Conservation (phyloP, 2,329 filamentous ascomycete species). For the Clarireedia monteithiana region DNA sequence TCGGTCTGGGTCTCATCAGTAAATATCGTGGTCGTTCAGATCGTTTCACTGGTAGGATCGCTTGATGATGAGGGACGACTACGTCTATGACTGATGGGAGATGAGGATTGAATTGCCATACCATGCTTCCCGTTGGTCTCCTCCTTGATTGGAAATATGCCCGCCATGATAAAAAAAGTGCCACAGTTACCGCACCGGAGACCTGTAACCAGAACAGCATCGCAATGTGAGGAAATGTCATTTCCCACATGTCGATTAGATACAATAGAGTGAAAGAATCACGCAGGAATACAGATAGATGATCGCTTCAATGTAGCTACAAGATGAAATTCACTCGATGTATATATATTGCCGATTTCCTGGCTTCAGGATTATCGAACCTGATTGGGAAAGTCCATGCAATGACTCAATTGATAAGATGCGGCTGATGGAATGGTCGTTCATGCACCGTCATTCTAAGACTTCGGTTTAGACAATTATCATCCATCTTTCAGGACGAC, state of each 20-base stretch:
- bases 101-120: background rate
- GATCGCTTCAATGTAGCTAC: no score
- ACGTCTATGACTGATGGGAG: background rate
- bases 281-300: no score
- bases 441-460: no score
- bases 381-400: constrained; percentile 1
- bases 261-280: no score
- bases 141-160: background rate
- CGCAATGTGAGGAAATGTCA: background rate
- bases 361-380: background rate
- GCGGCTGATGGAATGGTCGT: background rate
- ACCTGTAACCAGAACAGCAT: constrained; percentile 1
- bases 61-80: background rate
- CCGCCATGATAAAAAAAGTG: background rate
- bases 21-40: background rate
- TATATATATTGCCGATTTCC: background rate
- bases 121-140: background rate
- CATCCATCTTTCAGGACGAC: no score
- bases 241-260: no score
- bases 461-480: no score
- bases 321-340: no score
- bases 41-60: background rate
- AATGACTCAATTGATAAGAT: background rate
- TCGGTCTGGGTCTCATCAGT: background rate
- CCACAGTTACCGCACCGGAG: background rate